Base-by-base conservation (phyloP, 352 stramenopile species). In the Globisporangium nodosum region DNA sequence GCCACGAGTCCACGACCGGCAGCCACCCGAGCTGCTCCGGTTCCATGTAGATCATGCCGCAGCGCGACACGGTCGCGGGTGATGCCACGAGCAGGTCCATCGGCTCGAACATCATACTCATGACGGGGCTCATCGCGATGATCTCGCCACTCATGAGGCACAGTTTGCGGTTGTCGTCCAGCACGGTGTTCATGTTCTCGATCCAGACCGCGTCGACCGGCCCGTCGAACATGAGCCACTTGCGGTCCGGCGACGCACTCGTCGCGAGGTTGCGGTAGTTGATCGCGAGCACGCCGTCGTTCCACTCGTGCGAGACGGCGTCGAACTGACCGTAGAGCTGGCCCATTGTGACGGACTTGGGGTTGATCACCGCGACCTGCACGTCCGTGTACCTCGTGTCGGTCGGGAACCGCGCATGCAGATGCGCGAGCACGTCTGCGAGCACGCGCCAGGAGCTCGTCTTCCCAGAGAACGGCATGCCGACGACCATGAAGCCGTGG, bases 51-150 rank as follows among this genome's bases (percentile, higher is more conserved):
- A 98, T 97, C 88, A 98, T 97, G 5, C 93, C 94, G 54, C 92
- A 95, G 11, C 93, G 87, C 49, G 84, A 96, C 7, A 98, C 93
- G 3, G 94, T 98, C 1, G 94, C 93, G 3, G 94, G 94, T 0
- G 87, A 97, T 2, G 94, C 94, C 8, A 96, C 86, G n/a, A 97
- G 71, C 47, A 98, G 70, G 66, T 98, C 89, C 85, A 97, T 96
- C 1, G 91, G 88, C 66, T 98, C 94, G 50, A 98, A 98, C 76
- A 97, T 97, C 93, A 98, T 98, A 56, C 89, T 97, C 90, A 98
- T 98, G 33, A 90, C 81, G 18, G 90, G 64, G 42, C 79, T 96
- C 92, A 98, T 97, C 27, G 92, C 94, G 58, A 98, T 96, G 58
- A 98, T 97, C 71, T 98, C 92, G 35, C 92, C 92, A 50, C 81